These are phyloP conservation scores for Malus asiatica DNA, from an alignment of 306 rosid species.

Conservation along the genomic window DNA sequence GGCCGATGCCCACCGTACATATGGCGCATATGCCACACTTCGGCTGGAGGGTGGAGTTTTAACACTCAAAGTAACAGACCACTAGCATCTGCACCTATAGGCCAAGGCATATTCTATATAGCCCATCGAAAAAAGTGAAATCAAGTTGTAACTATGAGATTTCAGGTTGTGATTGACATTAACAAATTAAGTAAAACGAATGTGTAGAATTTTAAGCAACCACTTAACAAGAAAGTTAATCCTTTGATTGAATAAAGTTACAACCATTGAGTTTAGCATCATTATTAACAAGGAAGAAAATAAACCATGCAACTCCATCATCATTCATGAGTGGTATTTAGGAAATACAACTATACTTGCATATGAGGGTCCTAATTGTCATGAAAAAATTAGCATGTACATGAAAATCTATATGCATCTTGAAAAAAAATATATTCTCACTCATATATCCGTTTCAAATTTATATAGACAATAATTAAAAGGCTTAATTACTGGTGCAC, in stretches of 20 bases:
- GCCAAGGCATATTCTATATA: slow-evolving; percentile 79
- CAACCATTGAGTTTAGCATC: no score
- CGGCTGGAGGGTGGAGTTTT: slow-evolving; percentile 93
- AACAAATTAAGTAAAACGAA: not conserved
- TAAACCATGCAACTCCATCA: not conserved
- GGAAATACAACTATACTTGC: not conserved
- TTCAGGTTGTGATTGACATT: not conserved
- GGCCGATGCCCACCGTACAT: slow-evolving; percentile 62
- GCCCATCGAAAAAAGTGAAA: not conserved
- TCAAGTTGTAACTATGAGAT: no score
- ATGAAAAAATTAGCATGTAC: not conserved
- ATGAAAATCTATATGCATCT: not conserved
- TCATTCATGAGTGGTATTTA: not conserved
- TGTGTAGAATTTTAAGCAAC: not conserved
- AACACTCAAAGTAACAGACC: slow-evolving; percentile 84
- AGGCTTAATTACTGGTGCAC: no score
- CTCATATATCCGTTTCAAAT: no score
- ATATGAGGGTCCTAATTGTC: slow-evolving; percentile 40
- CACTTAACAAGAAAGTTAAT: not conserved
- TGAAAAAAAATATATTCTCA: no score
- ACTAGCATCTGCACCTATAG: slow-evolving; percentile 91
- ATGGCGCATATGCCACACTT: slow-evolving; percentile 86
- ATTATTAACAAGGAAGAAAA: not conserved
- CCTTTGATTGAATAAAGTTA: not conserved
- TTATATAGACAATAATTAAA: not conserved